These are phyloP conservation scores for Tylopilus rubrobrunneus DNA, from an alignment of 768 basidiomycete species.

Conservation along the genomic window DNA sequence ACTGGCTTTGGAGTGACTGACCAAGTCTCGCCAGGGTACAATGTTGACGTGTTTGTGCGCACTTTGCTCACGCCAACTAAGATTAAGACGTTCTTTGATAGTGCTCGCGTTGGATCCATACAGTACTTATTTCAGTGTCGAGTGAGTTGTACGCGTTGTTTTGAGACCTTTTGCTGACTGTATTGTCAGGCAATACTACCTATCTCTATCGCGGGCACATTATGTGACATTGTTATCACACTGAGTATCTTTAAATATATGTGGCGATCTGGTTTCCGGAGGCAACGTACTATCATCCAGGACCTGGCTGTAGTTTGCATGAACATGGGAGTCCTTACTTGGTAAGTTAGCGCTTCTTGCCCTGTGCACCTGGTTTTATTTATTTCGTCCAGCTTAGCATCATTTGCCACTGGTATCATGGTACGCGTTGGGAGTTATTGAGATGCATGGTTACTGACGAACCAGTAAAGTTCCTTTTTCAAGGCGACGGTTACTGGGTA, in stretches of 20 bases:
- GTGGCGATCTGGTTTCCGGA: slow-evolving; percentile 13
- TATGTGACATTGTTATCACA: slow-evolving; percentile 11
- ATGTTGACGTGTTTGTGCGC: slow-evolving; percentile 3
- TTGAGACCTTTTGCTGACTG: not conserved
- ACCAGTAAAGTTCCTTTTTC: not conserved
- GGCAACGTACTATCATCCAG: slow-evolving; percentile 1
- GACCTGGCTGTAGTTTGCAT: slow-evolving; percentile 12
- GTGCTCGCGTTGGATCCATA: slow-evolving; percentile 7
- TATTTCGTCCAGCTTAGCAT: not conserved
- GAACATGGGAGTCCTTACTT: slow-evolving; percentile 12
- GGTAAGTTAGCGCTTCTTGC: not conserved
- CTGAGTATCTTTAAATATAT: slow-evolving; percentile 9
- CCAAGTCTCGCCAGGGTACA: not conserved
- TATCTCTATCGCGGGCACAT: not conserved
- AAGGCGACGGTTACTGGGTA: slow-evolving; percentile 4
- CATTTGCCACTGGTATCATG: not conserved
- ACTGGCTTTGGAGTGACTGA: not conserved
- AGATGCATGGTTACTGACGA: not conserved
- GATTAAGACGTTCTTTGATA: not conserved
- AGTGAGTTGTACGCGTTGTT: not conserved
- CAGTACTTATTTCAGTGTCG: not conserved
- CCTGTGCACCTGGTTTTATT: not conserved
- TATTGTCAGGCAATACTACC: slow-evolving; percentile 2
- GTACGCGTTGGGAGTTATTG: not conserved
- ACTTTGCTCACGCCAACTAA: not conserved